phyloP scores from a whole-genome alignment of 139 green algal genomes.

The Chlamydomonas asymmetrica region DNA sequence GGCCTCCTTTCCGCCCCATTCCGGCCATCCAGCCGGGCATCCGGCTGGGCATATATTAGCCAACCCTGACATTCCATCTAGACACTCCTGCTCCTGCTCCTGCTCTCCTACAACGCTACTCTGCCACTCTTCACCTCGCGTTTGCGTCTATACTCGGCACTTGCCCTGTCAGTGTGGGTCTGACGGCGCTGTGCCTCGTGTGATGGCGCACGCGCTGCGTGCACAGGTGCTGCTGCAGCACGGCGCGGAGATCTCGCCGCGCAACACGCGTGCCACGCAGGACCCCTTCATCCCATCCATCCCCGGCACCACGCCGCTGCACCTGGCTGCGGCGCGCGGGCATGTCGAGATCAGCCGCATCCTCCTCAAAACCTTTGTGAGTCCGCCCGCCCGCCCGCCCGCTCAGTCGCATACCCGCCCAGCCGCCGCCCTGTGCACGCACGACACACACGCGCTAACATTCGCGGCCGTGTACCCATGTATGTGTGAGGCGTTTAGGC shows the following conservation, averaged over 20 bases:
- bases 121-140: neutral
- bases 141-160: neutral
- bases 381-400: no score
- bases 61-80: no score
- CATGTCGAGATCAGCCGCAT: constrained; percentile 41
- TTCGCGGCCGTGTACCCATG: no score
- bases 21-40: no score
- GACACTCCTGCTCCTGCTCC: neutral
- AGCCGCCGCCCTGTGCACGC: no score
- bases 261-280: constrained; percentile 26
- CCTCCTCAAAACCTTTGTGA: constrained; percentile 37
- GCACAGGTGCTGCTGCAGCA: constrained; percentile 38
- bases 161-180: neutral
- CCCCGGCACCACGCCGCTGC: constrained; percentile 44
- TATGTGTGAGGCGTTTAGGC: no score
- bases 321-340: constrained; percentile 38
- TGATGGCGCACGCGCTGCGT: neutral
- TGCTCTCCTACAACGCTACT: neutral
- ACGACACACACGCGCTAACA: no score
- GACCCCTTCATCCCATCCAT: constrained; percentile 12
- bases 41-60: no score
- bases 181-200: neutral
- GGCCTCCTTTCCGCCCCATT: no score
- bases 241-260: constrained; percentile 33
- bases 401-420: no score